phyloP scores from a whole-genome alignment of 1,284 basidiomycete species.

The Papiliotrema fonsecae region DNA sequence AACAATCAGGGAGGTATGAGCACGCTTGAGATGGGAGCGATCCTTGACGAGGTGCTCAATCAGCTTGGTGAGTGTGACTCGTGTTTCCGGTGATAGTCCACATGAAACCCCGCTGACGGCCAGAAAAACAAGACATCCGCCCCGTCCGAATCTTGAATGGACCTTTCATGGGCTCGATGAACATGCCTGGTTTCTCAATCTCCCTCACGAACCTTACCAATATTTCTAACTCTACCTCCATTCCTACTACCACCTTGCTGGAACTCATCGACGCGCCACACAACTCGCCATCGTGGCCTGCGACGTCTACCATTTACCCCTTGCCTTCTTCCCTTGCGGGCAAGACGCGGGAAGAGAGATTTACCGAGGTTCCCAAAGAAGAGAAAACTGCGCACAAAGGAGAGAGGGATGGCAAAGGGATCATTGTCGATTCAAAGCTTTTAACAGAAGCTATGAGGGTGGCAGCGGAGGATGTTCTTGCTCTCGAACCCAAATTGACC shows the following conservation, averaged over 20 bases:
- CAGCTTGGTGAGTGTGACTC: constrained; percentile 40
- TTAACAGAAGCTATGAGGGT: constrained; percentile 27
- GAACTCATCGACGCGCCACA: constrained; percentile 50
- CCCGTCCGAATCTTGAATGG: constrained; percentile 49
- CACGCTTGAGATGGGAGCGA: constrained; percentile 50
- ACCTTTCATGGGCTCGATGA: constrained; percentile 52
- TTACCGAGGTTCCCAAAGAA: constrained; percentile 34
- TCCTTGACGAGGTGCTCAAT: constrained; percentile 46
- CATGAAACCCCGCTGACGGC: constrained; percentile 14
- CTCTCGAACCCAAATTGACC: constrained; percentile 49
- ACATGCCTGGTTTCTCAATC: constrained; percentile 51
- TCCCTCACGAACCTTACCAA: constrained; percentile 50
- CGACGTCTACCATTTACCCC: constrained; percentile 36
- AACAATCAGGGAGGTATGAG: constrained; percentile 53
- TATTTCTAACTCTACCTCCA: constrained; percentile 26
- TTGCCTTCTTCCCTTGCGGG: constrained; percentile 19
- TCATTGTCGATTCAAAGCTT: constrained; percentile 9
- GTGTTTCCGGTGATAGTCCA: neutral
- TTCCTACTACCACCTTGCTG: constrained; percentile 36
- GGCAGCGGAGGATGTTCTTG: constrained; percentile 35
- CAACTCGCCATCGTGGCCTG: constrained; percentile 47
- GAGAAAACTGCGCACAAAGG: constrained; percentile 22
- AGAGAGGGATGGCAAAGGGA: constrained; percentile 24
- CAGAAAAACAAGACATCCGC: constrained; percentile 25
- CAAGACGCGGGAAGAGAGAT: constrained; percentile 30